Evolutionary conservation across 345 rosid species (phyloP), one percentile per base, ranked within the genome.

Genomic region (Alliaria petiolata): DNA sequence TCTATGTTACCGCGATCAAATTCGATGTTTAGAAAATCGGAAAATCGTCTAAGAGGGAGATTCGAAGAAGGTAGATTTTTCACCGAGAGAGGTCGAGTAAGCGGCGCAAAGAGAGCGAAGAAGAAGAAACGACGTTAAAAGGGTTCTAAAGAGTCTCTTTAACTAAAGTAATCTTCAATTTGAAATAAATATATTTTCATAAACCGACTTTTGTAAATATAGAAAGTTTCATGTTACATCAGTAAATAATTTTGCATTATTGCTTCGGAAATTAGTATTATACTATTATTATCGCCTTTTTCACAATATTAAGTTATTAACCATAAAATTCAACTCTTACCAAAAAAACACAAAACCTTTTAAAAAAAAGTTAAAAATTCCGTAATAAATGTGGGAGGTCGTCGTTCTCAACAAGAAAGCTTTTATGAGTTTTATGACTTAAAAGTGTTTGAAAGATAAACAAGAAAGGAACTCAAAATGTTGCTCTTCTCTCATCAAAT

Each of bases 401-500:
- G 13, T 49, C 61, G 49, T 50, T 67, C 39, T 67, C 62, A 67
- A 67, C 31, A 22, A n/a, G 25, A 67, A 72, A 56, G 26, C 17
- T 73, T 22, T 55, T 14, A 38, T 4, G 44, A 56, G 66, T 63
- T 63, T 45, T 54, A 30, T 70, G 60, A 57, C 28, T 42, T n/a
- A n/a, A 6, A 7, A 12, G n/a, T 40, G 69, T 20, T 52, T n/a
- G 28, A n/a, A 16, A 63, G 19, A 56, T 15, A 17, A 47, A 57
- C 47, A 39, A 50, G 10, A 57, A 47, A 65, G 38, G 15, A 74
- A 65, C 26, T 45, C 52, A 65, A 56, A 65, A 46, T 65, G 67
- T 39, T 65, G 59, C 51, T 28, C 52, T 57, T 47, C 53, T 65
- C 66, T 65, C 66, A 65, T 57, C 67, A 57, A 65, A 66, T 74